Evolutionary conservation across 164 flowering plant genomes (phyloP).

Genomic region (Umbellularia californica): DNA sequence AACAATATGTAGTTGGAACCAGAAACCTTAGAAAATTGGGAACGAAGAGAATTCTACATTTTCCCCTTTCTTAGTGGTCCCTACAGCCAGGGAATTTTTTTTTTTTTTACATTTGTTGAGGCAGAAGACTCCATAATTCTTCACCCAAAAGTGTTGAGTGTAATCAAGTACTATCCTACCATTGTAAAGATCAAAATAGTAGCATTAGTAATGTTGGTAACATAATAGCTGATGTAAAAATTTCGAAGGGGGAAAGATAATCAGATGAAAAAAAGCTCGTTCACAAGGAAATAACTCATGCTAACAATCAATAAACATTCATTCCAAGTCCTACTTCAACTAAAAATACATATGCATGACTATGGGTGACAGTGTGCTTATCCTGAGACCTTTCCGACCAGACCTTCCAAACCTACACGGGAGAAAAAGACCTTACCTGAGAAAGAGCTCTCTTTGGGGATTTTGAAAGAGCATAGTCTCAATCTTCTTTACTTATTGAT

Average conservation of each 20-base stretch:
- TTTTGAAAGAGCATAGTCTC: too few relatives aligned
- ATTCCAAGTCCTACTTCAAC: background rate
- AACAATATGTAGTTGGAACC: too few relatives aligned
- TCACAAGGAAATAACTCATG: background rate
- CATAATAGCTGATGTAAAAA: background rate
- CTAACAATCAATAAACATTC: background rate
- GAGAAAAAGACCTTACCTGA: too few relatives aligned
- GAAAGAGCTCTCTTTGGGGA: too few relatives aligned
- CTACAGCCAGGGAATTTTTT: too few relatives aligned
- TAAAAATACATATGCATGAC: too few relatives aligned
- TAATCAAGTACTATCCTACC: background rate
- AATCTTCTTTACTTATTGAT: too few relatives aligned
- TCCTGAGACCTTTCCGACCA: too few relatives aligned
- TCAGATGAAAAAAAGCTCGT: background rate
- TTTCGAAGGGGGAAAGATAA: background rate
- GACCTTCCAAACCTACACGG: too few relatives aligned
- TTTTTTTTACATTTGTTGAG: too few relatives aligned
- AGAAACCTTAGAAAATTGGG: background rate
- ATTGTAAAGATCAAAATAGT: background rate
- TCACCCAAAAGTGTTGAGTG: background rate
- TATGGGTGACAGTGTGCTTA: too few relatives aligned
- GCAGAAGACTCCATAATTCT: background rate
- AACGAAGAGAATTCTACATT: background rate
- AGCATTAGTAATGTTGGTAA: background rate
- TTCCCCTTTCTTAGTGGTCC: too few relatives aligned